A percentile compares a stretch with the other conserved stretches of the same genome.
Conservation (phyloP, 176 grass and related monocot genomes). For the Dactylis glomerata region DNA sequence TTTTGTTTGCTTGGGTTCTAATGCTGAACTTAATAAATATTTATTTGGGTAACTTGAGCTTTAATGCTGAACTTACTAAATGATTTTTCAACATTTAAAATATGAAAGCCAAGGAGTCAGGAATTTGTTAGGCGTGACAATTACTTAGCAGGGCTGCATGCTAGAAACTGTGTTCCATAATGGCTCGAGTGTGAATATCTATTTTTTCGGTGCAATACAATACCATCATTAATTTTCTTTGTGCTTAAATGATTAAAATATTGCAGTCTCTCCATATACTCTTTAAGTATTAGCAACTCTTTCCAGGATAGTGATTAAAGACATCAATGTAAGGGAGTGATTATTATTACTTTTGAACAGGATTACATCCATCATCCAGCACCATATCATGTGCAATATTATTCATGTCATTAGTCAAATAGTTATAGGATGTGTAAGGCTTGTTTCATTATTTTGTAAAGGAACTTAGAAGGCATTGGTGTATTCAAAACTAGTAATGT, state of each 20-base stretch:
- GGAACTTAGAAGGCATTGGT: conserved; percentile 17
- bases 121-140: conserved; percentile 9
- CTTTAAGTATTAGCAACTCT: not conserved
- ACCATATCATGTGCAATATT: conserved; percentile 25
- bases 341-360: conserved; percentile 37
- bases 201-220: not conserved
- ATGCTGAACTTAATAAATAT: not conserved
- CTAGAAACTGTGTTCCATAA: not conserved
- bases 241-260: conserved; percentile 20
- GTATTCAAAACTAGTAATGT: conserved; percentile 31
- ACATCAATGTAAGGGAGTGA: conserved; percentile 27
- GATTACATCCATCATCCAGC: conserved; percentile 20
- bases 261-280: conserved; percentile 8
- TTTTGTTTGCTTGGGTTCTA: not conserved
- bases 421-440: conserved; percentile 19
- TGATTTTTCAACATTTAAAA: conserved; percentile 9
- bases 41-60: not conserved
- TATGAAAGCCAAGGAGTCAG: not conserved
- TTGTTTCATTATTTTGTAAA: conserved; percentile 37
- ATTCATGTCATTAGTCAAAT: conserved; percentile 35
- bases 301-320: conserved; percentile 17
- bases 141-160: not conserved
- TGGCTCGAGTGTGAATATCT: not conserved
- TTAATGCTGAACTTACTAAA: not conserved
- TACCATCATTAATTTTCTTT: conserved; percentile 1